Evolutionary conservation across 2,329 filamentous ascomycete species (phyloP), one percentile per base, ranked within the genome.

Genomic region (Curvularia eragrostidis): DNA sequence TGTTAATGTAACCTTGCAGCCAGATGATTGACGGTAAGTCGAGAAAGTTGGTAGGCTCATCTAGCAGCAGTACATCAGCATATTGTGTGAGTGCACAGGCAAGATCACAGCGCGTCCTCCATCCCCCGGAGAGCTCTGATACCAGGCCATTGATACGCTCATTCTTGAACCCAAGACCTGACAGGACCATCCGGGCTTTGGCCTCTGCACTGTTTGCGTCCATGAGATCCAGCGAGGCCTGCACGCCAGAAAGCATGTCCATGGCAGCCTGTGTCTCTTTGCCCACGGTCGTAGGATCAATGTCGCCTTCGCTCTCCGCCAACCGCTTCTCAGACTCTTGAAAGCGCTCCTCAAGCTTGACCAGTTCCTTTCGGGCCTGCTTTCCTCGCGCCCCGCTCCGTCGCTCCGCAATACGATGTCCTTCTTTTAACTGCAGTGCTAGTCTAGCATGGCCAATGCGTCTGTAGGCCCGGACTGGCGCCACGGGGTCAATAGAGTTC

Each of bases 1-100:
- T 80, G 51, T 79, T 79, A 9, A 96, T 84, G 69, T 93, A 89
- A 12, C 84, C 84, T 70, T 96, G 89, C 1, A 97, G 81, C 91
- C 92, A 96, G 54, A 96, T 86, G 56, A 96, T 93, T 1, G 90
- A 91, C 0, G 93, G 83, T 0, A 96, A 80, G 69, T 96, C 91
- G 1, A 96, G 83, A 71, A 91, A 96, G 70, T 96, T 96, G 32
- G 91, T 96, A 0, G 92, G 92, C 72, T 96, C 91, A 73, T 96
- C 91, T 2, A 96, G 85, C 49, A 96, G 88, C 56, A 96, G 81
- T 2, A 96, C 86, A 64, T 96, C 91, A 0, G 88, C 85, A 7
- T 89, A 85, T 61, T 93, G 89, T 1, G 91, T 84, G 3, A 96
- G 81, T 0, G 87, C 85, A 3, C 76, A 77, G 2, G 79, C 80